Conservation (phyloP, 176 grass and related monocot species). For the Ensete ventricosum region DNA sequence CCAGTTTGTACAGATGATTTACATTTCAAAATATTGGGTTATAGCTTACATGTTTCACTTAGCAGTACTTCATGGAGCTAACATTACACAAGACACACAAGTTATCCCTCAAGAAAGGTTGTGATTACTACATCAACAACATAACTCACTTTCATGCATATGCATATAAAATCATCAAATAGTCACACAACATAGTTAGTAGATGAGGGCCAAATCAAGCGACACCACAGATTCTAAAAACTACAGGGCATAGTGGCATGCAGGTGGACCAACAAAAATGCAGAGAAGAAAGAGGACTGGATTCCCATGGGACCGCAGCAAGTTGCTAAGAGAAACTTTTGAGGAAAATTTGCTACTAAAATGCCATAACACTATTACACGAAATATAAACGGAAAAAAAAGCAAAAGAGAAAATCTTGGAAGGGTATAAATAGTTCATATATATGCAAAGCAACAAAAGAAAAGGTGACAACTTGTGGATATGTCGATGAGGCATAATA, state of each 20-base stretch:
- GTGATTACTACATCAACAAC: no score
- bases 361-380: background rate
- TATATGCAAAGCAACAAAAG: background rate
- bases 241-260: background rate
- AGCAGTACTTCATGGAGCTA: no score
- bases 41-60: no score
- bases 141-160: background rate
- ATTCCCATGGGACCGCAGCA: constrained; percentile 1
- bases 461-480: no score
- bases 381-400: background rate
- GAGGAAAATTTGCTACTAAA: background rate
- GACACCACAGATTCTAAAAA: background rate
- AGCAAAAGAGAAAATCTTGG: background rate
- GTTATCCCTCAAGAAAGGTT: no score
- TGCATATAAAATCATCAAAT: background rate
- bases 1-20: no score
- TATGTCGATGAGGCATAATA: background rate
- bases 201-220: background rate
- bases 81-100: no score
- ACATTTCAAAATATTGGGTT: no score
- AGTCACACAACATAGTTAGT: background rate
- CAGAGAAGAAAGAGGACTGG: background rate
- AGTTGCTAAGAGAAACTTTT: background rate
- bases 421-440: background rate
- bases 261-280: background rate